Evolutionary conservation across 2,329 filamentous ascomycete genomes (phyloP), one percentile per base, ranked within the genome.

Genomic region (Fusarium keratoplasticum): DNA sequence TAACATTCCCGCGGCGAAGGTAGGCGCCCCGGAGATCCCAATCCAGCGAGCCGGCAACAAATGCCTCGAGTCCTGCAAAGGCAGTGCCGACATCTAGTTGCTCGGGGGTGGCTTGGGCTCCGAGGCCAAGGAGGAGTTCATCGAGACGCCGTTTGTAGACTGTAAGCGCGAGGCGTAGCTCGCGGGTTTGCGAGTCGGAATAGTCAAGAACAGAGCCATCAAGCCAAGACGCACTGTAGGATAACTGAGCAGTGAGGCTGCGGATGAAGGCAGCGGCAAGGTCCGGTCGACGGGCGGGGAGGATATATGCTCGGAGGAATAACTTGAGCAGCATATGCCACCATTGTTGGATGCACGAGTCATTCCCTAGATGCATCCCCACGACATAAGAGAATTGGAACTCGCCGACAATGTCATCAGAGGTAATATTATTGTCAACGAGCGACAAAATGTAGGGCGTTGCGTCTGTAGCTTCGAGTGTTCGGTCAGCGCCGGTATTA

Each of bases 291-390:
- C 78, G 75, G 25, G 81, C 67, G 1, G 84, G 81, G 2, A 92
- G 85, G 11, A 75, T 72, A 75, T 87, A 86, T 2, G 88, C 86
- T 29, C 86, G 85, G 55, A 92, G 84, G 13, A 90, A 75, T 36
- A 90, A 77, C 57, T 83, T 85, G 42, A 88, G 83, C 5, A 87
- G 79, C 70, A 90, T 84, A 75, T 90, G 85, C 83, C 86, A 89
- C 90, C 90, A 92, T 70, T 92, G 89, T 70, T 90, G 88, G 50
- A 91, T 82, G 73, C 90, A 92, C 10, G 88, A 84, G 47, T 88
- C 82, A 77, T 91, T 92, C 44, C 87, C 87, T 1, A 92, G 85
- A 64, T 89, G 85, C 78, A 88, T 86, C 40, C 89, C 90, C 0
- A 87, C 87, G 6, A 92, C 76, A 74, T 88, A 92, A 47, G 86